These are phyloP conservation scores for Lachancea dasiensis DNA, from an alignment of 805 yeast genomes.

Conservation along the genomic window DNA sequence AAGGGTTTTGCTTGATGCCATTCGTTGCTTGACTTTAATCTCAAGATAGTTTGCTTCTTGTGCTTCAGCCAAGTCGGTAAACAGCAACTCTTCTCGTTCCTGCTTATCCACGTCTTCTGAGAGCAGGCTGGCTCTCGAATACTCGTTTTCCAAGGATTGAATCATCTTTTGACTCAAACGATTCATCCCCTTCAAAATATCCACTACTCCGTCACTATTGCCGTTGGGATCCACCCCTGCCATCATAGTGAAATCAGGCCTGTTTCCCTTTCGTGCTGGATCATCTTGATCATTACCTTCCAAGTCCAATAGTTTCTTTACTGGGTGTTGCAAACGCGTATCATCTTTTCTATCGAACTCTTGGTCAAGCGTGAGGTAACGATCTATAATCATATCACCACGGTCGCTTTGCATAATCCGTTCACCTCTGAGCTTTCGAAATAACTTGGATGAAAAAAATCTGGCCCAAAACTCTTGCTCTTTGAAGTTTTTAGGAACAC, in stretches of 20 bases:
- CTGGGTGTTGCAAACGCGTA: constrained; percentile 39
- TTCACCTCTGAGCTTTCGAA: constrained; percentile 86
- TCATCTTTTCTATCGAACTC: constrained; percentile 46
- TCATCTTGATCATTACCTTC: constrained; percentile 79
- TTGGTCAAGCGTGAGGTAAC: constrained; percentile 67
- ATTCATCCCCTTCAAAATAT: constrained; percentile 83
- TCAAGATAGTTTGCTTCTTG: constrained; percentile 48
- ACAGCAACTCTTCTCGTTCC: constrained; percentile 41
- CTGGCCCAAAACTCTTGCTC: constrained; percentile 97
- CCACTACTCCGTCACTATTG: constrained; percentile 56
- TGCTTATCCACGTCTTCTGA: constrained; percentile 34
- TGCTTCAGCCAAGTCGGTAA: constrained; percentile 46
- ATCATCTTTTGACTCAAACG: constrained; percentile 79
- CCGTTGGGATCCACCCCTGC: constrained; percentile 45
- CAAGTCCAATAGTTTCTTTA: constrained; percentile 69
- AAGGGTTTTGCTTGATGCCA: constrained; percentile 12
- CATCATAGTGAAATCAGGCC: constrained; percentile 86
- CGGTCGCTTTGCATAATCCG: constrained; percentile 66
- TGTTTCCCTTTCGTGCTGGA: constrained; percentile 66
- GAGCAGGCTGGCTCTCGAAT: constrained; percentile 33
- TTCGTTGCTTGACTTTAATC: constrained; percentile 32
- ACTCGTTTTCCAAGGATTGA: constrained; percentile 42
- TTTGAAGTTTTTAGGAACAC: constrained; percentile 72
- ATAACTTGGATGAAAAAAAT: constrained; percentile 84
- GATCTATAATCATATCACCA: constrained; percentile 80